Conservation (phyloP, 345 rosid species). For the Capsella bursapastoris region DNA sequence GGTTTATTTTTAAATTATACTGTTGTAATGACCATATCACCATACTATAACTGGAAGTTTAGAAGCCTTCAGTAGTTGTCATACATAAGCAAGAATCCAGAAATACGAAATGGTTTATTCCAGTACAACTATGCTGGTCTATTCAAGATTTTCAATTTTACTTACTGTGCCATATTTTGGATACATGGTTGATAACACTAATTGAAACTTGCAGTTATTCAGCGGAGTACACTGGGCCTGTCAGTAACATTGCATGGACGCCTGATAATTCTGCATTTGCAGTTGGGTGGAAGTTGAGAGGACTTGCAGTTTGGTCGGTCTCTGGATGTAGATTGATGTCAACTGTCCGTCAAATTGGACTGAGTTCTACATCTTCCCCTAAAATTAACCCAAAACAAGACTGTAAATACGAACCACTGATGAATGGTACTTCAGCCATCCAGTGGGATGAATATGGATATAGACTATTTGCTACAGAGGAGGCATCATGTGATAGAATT, state of each 20-base stretch:
- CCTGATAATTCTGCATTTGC: slow-evolving; percentile 99
- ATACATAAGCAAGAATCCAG: slow-evolving; percentile 1
- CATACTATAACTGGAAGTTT: slow-evolving; percentile 9
- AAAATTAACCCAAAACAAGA: slow-evolving; percentile 73
- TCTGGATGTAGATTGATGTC: slow-evolving; percentile 99
- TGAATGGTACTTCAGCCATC: slow-evolving; percentile 81
- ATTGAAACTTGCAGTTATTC: slow-evolving; percentile 67
- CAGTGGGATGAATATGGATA: slow-evolving; percentile 99
- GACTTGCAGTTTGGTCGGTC: slow-evolving; percentile 96
- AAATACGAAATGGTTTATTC: slow-evolving; percentile 18
- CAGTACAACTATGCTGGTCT: slow-evolving; percentile 2
- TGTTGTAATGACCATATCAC: slow-evolving; percentile 1
- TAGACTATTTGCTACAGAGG: slow-evolving; percentile 88
- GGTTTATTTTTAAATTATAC: not conserved
- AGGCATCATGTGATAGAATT: slow-evolving; percentile 80
- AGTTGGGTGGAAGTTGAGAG: slow-evolving; percentile 98
- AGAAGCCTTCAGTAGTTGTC: slow-evolving; percentile 17
- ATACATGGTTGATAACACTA: slow-evolving; percentile 3
- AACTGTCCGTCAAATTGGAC: slow-evolving; percentile 90
- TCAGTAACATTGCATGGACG: slow-evolving; percentile 92
- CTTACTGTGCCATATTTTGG: slow-evolving; percentile 3
- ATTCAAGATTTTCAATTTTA: slow-evolving; percentile 2
- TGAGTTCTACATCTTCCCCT: slow-evolving; percentile 86
- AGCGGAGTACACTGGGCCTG: slow-evolving; percentile 92
- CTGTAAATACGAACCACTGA: slow-evolving; percentile 79